These are phyloP conservation scores for Fraxinus nigra DNA, from an alignment of 305 asterid genomes.

Conservation along the genomic window DNA sequence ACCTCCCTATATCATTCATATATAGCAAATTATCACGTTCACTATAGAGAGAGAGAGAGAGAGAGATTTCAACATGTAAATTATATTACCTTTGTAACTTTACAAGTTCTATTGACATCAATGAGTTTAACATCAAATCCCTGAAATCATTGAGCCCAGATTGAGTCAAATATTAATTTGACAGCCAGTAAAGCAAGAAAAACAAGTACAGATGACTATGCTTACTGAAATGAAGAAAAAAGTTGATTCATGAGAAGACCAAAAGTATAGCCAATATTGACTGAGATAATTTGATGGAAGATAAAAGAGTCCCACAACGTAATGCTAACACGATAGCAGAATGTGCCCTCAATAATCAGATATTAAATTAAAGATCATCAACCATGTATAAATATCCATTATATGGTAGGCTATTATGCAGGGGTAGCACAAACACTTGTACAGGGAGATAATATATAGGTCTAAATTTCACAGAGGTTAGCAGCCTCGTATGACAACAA, in stretches of 20 bases:
- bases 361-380: neutral
- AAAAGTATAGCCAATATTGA: neutral
- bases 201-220: neutral
- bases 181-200: neutral
- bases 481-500: neutral
- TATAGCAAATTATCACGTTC: slow-evolving; percentile 22
- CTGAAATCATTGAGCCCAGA: slow-evolving; percentile 39
- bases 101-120: slow-evolving; percentile 77
- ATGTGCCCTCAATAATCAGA: neutral
- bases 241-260: neutral
- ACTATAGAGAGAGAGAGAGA: neutral
- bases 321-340: neutral
- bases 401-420: neutral
- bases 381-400: neutral
- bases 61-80: neutral
- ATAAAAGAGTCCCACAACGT: neutral
- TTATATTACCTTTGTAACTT: slow-evolving; percentile 77
- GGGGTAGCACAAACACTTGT: neutral
- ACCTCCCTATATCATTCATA: slow-evolving; percentile 60
- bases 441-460: neutral
- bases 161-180: slow-evolving; percentile 8
- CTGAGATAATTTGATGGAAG: neutral
- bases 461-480: neutral
- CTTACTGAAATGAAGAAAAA: neutral
- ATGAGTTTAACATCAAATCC: slow-evolving; percentile 91